Conservation (phyloP, 257 asterid genomes). For the Fraxinus pennsylvanica region DNA sequence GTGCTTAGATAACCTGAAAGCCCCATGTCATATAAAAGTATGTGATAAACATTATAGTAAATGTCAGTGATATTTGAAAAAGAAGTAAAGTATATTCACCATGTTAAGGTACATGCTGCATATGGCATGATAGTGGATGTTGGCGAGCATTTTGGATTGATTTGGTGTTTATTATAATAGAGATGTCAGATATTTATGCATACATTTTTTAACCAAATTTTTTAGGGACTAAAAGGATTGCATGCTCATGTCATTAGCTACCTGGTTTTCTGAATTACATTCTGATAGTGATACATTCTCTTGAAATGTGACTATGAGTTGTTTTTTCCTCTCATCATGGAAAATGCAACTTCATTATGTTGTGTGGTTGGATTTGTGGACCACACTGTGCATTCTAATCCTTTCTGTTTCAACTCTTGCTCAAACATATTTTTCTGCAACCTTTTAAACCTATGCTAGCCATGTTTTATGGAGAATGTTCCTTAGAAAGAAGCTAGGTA, state of each 20-base stretch:
- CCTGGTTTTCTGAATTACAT: not conserved
- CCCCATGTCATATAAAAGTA: not conserved
- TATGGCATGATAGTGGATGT: conserved; percentile 7
- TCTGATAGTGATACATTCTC: not conserved
- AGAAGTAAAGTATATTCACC: not conserved
- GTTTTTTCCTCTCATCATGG: not conserved
- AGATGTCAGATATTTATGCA: not conserved
- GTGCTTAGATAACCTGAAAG: conserved; percentile 2
- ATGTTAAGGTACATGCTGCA: not conserved
- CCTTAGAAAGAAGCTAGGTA: not conserved
- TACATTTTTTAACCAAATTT: not conserved
- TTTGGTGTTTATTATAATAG: not conserved
- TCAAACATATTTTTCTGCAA: not conserved
- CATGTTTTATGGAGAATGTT: conserved; percentile 5
- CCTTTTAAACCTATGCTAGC: not conserved
- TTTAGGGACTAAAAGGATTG: not conserved
- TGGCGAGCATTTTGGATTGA: not conserved
- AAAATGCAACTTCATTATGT: not conserved
- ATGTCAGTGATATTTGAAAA: not conserved
- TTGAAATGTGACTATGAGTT: not conserved
- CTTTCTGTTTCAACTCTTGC: not conserved
- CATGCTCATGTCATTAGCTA: not conserved
- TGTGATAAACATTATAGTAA: not conserved
- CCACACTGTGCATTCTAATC: not conserved
- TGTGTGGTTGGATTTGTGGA: not conserved